These are phyloP conservation scores for Epichloe amarillans DNA, from an alignment of 2,329 filamentous ascomycete species.

Conservation along the genomic window DNA sequence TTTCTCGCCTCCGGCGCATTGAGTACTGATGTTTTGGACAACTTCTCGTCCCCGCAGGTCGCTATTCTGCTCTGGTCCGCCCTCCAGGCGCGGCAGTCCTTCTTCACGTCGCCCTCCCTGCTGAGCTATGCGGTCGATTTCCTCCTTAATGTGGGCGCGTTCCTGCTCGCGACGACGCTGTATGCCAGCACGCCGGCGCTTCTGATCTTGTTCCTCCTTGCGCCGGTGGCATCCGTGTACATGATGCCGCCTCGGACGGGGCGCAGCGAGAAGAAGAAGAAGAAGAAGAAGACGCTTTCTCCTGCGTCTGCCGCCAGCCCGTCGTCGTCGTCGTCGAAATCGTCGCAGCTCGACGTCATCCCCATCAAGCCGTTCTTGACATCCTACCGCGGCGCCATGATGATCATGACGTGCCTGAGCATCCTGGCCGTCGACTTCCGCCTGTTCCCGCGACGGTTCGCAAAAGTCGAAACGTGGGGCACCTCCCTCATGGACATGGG, in stretches of 20 bases:
- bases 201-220: slow-evolving; percentile 59
- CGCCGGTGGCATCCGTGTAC: slow-evolving; percentile 54
- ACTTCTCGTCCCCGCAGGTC: slow-evolving; percentile 36
- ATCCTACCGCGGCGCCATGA: slow-evolving; percentile 80
- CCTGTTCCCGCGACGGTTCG: slow-evolving; percentile 85
- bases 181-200: slow-evolving; percentile 66
- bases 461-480: slow-evolving; percentile 98
- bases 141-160: slow-evolving; percentile 68
- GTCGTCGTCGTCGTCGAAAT: not conserved
- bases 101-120: slow-evolving; percentile 64
- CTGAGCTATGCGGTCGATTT: slow-evolving; percentile 67
- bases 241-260: slow-evolving; percentile 31
- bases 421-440: slow-evolving; percentile 96
- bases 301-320: not conserved
- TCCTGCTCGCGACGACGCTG: slow-evolving; percentile 74
- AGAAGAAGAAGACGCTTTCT: not conserved
- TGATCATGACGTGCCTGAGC: slow-evolving; percentile 76
- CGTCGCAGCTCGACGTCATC: slow-evolving; percentile 29
- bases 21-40: not conserved
- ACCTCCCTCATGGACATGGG: slow-evolving; percentile 98
- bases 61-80: slow-evolving; percentile 79
- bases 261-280: slow-evolving; percentile 13
- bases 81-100: slow-evolving; percentile 68
- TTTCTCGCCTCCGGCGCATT: not conserved
- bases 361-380: slow-evolving; percentile 88